Percentiles rank a stretch among this genome's conserved stretches.
Evolutionary conservation across 2,329 filamentous ascomycete species (phyloP).

Genomic region (Scedosporium dehoogii): DNA sequence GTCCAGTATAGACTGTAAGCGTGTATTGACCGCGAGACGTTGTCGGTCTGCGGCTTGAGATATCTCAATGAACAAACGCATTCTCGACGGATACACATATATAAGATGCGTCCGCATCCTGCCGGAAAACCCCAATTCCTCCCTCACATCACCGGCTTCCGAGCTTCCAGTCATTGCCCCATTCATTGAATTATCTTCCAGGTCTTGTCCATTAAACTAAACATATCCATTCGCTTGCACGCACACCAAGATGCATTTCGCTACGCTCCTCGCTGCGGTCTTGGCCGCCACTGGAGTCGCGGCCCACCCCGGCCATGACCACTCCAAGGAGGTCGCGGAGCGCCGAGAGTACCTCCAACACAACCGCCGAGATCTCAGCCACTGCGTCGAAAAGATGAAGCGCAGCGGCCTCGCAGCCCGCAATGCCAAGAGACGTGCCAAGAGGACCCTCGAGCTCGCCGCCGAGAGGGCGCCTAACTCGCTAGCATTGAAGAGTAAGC

Average conservation of each 20-base stretch:
- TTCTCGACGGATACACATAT: neutral
- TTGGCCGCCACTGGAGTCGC: neutral
- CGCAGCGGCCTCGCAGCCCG: slow-evolving; percentile 34
- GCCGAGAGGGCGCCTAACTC: neutral
- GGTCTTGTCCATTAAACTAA: neutral
- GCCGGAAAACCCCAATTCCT: neutral
- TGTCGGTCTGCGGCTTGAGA: neutral
- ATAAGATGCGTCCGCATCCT: neutral
- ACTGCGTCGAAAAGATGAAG: slow-evolving; percentile 36
- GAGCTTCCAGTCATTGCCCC: neutral
- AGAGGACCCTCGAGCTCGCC: slow-evolving; percentile 18
- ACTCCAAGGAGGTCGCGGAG: slow-evolving; percentile 31
- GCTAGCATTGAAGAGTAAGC: slow-evolving; percentile 10
- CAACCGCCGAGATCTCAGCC: slow-evolving; percentile 31
- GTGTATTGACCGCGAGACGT: neutral
- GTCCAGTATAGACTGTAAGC: neutral
- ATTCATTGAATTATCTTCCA: neutral
- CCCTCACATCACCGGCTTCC: neutral
- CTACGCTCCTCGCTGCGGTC: neutral
- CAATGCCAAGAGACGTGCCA: slow-evolving; percentile 29
- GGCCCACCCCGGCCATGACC: slow-evolving; percentile 2
- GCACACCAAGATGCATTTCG: neutral
- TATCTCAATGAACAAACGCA: neutral
- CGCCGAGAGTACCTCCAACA: slow-evolving; percentile 34
- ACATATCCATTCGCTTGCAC: neutral